Evolutionary conservation across 2,329 filamentous ascomycete genomes (phyloP), one percentile per base, ranked within the genome.

Genomic region (Magnaporthales sp.): DNA sequence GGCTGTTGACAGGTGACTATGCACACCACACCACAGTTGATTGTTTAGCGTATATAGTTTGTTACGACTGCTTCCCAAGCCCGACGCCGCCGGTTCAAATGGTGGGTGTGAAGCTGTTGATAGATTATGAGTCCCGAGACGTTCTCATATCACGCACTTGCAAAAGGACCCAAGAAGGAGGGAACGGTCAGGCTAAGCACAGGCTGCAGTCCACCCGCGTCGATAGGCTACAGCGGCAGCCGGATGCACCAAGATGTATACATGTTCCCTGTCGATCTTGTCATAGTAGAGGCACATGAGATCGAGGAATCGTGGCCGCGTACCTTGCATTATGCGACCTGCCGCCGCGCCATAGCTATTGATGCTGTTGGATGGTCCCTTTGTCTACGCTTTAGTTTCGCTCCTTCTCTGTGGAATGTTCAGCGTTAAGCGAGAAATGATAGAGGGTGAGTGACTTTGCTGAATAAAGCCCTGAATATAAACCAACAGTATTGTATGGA

Each of bases 311-410:
- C 60, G 11, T 13, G 15, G 26, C 31, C 62, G 15, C 62, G 62
- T 64, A 64, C 62, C 62, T 64, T 64, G 62, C 62, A 64, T 64
- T 46, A 64, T 64, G 62, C 62, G 30, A 22, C 62, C 62, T 24
- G n/a, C 31, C 15, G 62, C 54, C 22, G 22, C 54, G 24, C 54
- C 54, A 58, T n/a, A 24, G n/a, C n/a, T 58, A 26, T 58, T 26
- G 24, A 26, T 24, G 54, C 2, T 58, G 4, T 13, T 26, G 2
- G 51, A 2, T 24, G 8, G 54, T 58, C 11, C 38, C n/a, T 46
- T 46, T 46, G 38, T 46, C 38, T 13, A 46, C 15, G 8, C 38
- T 46, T 46, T 46, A 6, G 19, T 46, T 46, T 46, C 19, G 10
- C 32, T 15, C 2, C n/a, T 46, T 10, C 8, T 46, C n/a, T 46